These are phyloP conservation scores for Crucihimalaya himalaica DNA, from an alignment of 345 rosid species.

Conservation along the genomic window DNA sequence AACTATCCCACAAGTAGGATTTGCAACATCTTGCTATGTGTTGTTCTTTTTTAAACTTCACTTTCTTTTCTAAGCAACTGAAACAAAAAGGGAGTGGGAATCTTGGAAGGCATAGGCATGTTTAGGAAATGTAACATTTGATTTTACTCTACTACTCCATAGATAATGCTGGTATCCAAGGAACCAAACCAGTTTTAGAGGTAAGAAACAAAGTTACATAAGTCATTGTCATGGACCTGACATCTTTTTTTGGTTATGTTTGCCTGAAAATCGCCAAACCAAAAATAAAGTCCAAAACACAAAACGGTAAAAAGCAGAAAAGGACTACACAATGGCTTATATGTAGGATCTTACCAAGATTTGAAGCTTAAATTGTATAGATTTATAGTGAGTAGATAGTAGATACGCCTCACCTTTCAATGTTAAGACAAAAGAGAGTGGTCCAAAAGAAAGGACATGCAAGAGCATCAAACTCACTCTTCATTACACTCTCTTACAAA, in stretches of 20 bases:
- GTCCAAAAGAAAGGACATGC: slow-evolving; percentile 41
- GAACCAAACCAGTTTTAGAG: slow-evolving; percentile 20
- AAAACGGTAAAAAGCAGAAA: slow-evolving; percentile 37
- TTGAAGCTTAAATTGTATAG: slow-evolving; percentile 8
- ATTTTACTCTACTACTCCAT: background rate
- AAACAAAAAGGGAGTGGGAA: slow-evolving; percentile 19
- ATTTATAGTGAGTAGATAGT: slow-evolving; percentile 32
- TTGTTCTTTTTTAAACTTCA: slow-evolving; percentile 4
- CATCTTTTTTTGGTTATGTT: slow-evolving; percentile 32
- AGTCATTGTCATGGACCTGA: slow-evolving; percentile 30
- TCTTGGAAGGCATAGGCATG: slow-evolving; percentile 10
- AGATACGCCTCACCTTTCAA: slow-evolving; percentile 40
- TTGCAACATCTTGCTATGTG: slow-evolving; percentile 7
- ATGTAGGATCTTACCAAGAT: slow-evolving; percentile 36
- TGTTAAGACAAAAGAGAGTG: slow-evolving; percentile 39
- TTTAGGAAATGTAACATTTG: slow-evolving; percentile 21
- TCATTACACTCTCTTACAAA: slow-evolving; percentile 22
- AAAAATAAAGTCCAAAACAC: slow-evolving; percentile 21
- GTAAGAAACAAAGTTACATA: slow-evolving; percentile 23
- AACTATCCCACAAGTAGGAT: slow-evolving; percentile 28
- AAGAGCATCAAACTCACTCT: slow-evolving; percentile 23
- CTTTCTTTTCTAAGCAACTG: slow-evolving; percentile 18
- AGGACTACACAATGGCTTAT: slow-evolving; percentile 33
- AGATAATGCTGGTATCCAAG: slow-evolving; percentile 21
- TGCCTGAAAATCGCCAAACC: slow-evolving; percentile 29